phyloP scores from a whole-genome alignment of 179 eudicot genomes.

The Silene vulgaris region DNA sequence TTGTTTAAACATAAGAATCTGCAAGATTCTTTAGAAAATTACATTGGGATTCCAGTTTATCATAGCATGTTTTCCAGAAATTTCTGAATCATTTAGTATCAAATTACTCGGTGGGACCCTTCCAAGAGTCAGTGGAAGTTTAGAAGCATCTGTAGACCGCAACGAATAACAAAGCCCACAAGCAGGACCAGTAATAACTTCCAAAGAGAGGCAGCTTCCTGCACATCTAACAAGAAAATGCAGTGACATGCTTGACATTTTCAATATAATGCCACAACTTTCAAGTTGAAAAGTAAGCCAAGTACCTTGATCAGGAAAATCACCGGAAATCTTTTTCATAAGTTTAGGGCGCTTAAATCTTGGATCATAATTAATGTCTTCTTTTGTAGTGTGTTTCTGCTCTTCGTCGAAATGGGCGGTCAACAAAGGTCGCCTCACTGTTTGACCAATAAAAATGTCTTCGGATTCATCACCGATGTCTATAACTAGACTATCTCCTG shows the following conservation, averaged over 20 bases:
- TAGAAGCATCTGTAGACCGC: constrained; percentile 55
- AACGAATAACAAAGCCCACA: constrained; percentile 55
- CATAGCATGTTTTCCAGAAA: constrained; percentile 93
- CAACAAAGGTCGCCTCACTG: constrained; percentile 57
- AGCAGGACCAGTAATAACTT: constrained; percentile 84
- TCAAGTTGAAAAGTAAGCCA: constrained; percentile 26
- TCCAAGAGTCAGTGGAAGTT: constrained; percentile 90
- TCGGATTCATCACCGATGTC: constrained; percentile 56
- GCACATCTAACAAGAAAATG: constrained; percentile 76
- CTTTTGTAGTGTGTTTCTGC: constrained; percentile 36
- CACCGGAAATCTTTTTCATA: constrained; percentile 31
- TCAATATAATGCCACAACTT: constrained; percentile 14
- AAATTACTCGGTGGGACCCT: constrained; percentile 84
- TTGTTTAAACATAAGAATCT: not conserved
- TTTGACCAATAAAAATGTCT: constrained; percentile 60
- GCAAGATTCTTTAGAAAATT: constrained; percentile 17
- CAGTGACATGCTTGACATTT: constrained; percentile 54
- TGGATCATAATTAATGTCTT: constrained; percentile 37
- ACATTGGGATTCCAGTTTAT: constrained; percentile 86
- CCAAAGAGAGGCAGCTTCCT: constrained; percentile 83
- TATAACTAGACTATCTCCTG: constrained; percentile 58
- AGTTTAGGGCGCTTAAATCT: constrained; percentile 30
- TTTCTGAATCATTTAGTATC: constrained; percentile 74
- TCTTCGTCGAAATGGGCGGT: constrained; percentile 36
- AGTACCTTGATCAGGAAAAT: constrained; percentile 44